These are phyloP conservation scores for Sechiopsis laciniata DNA, from an alignment of 306 rosid genomes.

Conservation along the genomic window DNA sequence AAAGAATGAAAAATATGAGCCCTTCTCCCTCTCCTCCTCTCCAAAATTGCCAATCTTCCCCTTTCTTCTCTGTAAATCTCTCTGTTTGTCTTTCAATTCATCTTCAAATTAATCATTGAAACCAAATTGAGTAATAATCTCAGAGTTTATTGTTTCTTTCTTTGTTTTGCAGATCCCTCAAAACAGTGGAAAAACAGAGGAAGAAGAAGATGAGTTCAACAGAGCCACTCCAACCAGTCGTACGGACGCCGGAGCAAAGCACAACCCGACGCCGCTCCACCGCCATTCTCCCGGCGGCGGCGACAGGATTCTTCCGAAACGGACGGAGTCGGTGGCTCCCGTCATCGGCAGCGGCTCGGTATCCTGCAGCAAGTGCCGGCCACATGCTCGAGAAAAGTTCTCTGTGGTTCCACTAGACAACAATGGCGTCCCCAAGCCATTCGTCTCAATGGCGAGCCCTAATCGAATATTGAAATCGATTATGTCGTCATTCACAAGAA, in stretches of 20 bases:
- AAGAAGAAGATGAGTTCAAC: conserved; percentile 45
- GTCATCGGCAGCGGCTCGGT: conserved; percentile 36
- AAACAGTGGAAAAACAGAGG: conserved; percentile 36
- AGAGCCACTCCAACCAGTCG: conserved; percentile 43
- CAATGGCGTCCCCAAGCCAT: conserved; percentile 32
- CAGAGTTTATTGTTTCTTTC: not conserved
- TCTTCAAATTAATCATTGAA: not conserved
- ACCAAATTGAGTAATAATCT: not conserved
- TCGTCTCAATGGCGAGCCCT: conserved; percentile 56
- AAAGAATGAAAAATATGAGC: conserved; percentile 28
- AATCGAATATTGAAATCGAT: conserved; percentile 69
- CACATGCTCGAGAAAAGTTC: conserved; percentile 71
- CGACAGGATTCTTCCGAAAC: conserved; percentile 30
- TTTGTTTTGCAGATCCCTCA: conserved; percentile 55
- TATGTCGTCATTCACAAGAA: conserved; percentile 55
- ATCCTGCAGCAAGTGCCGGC: conserved; percentile 82
- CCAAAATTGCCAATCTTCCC: conserved; percentile 26
- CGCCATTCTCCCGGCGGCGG: not conserved
- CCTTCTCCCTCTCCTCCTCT: conserved; percentile 32
- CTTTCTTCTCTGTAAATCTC: conserved; percentile 38
- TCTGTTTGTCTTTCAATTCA: conserved; percentile 31
- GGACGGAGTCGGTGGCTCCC: conserved; percentile 39
- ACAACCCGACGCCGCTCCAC: conserved; percentile 55
- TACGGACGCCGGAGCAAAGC: too few relatives aligned
- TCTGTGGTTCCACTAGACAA: conserved; percentile 69